Evolutionary conservation across 805 yeast species (phyloP), one percentile per base, ranked within the genome.

Genomic region (Nakazawaea holstii): DNA sequence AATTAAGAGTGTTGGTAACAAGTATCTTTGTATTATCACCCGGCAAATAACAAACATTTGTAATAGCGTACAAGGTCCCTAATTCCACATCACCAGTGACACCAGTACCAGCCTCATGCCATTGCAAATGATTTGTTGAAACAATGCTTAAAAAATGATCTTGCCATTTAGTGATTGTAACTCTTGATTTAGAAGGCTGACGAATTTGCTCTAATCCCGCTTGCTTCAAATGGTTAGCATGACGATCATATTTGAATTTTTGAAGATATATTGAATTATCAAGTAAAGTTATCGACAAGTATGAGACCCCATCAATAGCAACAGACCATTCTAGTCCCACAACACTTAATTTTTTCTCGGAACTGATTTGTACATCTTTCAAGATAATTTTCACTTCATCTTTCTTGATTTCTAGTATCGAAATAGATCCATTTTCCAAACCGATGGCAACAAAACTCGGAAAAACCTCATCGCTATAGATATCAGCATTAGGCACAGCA

Each of bases 401-500:
- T 2, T 20, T 29, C n/a, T 6, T 35, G 7, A 40, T 11, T 10
- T 39, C 26, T 14, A 48, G 14, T 14, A 51, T 29, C 13, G 39
- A 15, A 4, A 51, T 15, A 20, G 24, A 11, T 2, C 49, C 45
- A 40, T 37, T 26, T 20, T 46, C 53, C 10, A 41, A 24, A 5
- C 46, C 51, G 17, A 50, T 30, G 5, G 45, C 43, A n/a, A 38
- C 14, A 11, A 20, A 39, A 6, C 10, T 8, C 10, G 47, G 39
- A 6, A 24, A n/a, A 8, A n/a, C 15, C 8, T 13, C 29, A 2
- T 13, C n/a, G 14, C 35, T 6, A 20, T n/a, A 35, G 3, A 28
- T 14, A 10, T 31, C 32, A 6, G 7, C 20, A 24, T 35, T 14
- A 10, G 40, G n/a, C 57, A 61, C 55, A 11, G 46, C 57, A 33